These are phyloP conservation scores for Elsinoe arachidis DNA, from an alignment of 2,329 filamentous ascomycete genomes.

Conservation along the genomic window DNA sequence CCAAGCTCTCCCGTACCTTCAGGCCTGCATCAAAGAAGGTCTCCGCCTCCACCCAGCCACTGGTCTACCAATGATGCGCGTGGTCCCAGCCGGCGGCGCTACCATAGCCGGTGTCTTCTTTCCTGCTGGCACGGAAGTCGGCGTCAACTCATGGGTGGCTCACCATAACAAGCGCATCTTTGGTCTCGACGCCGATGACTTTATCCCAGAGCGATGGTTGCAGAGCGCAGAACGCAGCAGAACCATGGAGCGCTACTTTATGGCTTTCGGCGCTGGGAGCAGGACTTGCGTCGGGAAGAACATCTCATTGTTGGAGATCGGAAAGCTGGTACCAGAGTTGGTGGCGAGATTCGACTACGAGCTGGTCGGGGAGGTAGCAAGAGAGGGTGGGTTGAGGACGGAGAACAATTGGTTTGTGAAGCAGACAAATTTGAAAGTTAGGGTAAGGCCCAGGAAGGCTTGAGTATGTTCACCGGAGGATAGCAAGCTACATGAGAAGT, in stretches of 20 bases:
- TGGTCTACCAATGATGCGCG: constrained; percentile 28
- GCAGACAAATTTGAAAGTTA: constrained; percentile 7
- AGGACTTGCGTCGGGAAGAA: constrained; percentile 29
- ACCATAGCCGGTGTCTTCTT: constrained; percentile 27
- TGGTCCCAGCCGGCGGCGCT: constrained; percentile 26
- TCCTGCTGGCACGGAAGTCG: constrained; percentile 34
- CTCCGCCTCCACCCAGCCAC: constrained; percentile 25
- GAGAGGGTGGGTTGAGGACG: background rate
- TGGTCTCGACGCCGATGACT: constrained; percentile 30
- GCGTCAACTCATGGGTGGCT: constrained; percentile 38
- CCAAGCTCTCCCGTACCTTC: constrained; percentile 24
- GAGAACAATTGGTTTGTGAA: constrained; percentile 13
- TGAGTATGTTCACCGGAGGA: background rate
- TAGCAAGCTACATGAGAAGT: background rate
- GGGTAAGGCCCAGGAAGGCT: constrained; percentile 1
- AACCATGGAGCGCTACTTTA: constrained; percentile 17
- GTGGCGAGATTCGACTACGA: constrained; percentile 19
- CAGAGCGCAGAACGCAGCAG: constrained; percentile 21
- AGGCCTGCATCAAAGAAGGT: constrained; percentile 26
- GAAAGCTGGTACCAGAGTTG: constrained; percentile 24
- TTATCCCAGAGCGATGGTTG: constrained; percentile 40
- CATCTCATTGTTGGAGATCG: constrained; percentile 24
- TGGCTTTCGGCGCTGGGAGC: constrained; percentile 29
- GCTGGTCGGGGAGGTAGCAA: background rate
- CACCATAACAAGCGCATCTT: constrained; percentile 35